A percentile compares a stretch with the other conserved stretches of the same genome.
phyloP scores from a whole-genome alignment of 116 monocot species.

The Iris pallida region DNA sequence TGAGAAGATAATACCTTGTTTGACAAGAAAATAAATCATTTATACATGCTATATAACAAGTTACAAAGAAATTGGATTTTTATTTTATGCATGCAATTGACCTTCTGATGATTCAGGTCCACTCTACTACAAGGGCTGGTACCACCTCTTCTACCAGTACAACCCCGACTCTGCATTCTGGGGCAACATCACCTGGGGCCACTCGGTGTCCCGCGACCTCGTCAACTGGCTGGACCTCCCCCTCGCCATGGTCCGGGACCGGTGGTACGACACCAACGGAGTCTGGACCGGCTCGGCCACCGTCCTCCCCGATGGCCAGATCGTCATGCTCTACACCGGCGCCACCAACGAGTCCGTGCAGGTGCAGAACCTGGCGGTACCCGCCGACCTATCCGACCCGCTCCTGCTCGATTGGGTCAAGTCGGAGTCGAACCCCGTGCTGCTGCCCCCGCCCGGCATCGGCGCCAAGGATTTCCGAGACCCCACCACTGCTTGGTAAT shows the following conservation, averaged over 20 bases:
- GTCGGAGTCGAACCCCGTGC: conserved; percentile 45
- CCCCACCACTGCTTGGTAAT: conserved; percentile 80
- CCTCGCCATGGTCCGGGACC: conserved; percentile 70
- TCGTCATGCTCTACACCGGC: conserved; percentile 79
- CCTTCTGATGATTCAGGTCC: conserved; percentile 46
- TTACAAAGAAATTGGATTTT: neutral
- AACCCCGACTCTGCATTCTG: conserved; percentile 63
- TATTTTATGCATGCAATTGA: neutral
- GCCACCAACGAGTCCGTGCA: conserved; percentile 48
- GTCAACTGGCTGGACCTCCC: conserved; percentile 77
- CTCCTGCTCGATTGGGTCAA: conserved; percentile 66
- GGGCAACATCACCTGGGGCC: conserved; percentile 96
- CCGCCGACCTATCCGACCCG: conserved; percentile 53
- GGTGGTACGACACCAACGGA: conserved; percentile 73
- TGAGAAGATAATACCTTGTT: no score
- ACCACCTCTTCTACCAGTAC: conserved; percentile 96
- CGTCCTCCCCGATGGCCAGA: conserved; percentile 41
- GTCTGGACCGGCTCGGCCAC: conserved; percentile 83
- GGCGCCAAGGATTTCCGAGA: conserved; percentile 62
- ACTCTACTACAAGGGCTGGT: conserved; percentile 84
- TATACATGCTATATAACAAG: no score
- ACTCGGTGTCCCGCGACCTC: conserved; percentile 71
- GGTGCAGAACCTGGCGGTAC: conserved; percentile 59
- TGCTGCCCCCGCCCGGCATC: conserved; percentile 54
- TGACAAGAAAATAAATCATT: no score